Conservation (phyloP, 495 filamentous ascomycete species). For the Tuber calosporum region DNA sequence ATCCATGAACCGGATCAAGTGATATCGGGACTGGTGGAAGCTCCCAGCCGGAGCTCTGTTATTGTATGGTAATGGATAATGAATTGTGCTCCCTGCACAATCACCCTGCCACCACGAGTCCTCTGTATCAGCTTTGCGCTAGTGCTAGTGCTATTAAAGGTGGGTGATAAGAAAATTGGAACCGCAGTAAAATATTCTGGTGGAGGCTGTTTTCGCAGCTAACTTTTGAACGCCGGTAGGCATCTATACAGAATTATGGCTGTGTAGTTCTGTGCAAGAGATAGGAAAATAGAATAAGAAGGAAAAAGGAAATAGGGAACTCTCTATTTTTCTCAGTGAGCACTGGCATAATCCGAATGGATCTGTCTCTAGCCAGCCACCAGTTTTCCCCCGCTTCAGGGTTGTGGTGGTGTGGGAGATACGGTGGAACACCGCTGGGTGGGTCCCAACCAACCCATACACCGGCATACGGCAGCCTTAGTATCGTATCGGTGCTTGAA, state of each 20-base stretch:
- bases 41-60: not conserved
- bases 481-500: not conserved
- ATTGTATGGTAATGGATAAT: not conserved
- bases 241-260: not conserved
- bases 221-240: not conserved
- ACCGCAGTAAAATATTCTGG: not conserved
- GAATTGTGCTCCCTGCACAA: constrained; percentile 1
- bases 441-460: not conserved
- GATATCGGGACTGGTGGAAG: not conserved
- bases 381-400: not conserved
- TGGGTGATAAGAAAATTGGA: not conserved
- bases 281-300: not conserved
- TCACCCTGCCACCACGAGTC: not conserved
- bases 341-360: not conserved
- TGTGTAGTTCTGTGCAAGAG: not conserved
- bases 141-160: not conserved
- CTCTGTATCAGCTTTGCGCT: not conserved
- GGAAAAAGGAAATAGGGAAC: not conserved
- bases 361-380: not conserved
- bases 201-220: not conserved
- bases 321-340: not conserved
- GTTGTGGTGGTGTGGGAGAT: not conserved
- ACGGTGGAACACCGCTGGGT: not conserved
- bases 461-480: not conserved
- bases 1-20: not conserved